A percentile compares a stretch with the other conserved stretches of the same genome.
phyloP scores from a whole-genome alignment of 1,139 yeast species.

The Saccharomycopsis hybrid region DNA sequence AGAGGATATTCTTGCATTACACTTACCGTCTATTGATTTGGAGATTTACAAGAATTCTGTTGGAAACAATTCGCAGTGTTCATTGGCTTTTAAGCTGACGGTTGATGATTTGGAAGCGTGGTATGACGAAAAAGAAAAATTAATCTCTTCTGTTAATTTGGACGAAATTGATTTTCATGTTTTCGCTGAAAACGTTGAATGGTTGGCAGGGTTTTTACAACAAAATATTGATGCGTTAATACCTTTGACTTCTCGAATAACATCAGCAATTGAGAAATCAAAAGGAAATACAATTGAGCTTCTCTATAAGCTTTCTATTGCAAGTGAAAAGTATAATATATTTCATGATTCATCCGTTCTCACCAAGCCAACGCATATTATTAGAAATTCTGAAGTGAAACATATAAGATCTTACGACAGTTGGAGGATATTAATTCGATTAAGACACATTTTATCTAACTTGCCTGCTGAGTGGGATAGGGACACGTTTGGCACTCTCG shows the following conservation, averaged over 20 bases:
- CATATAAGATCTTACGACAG: slow-evolving; percentile 79
- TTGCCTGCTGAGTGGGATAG: slow-evolving; percentile 52
- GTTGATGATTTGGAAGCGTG: slow-evolving; percentile 33
- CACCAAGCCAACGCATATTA: slow-evolving; percentile 80
- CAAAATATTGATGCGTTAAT: slow-evolving; percentile 1
- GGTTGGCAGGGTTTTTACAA: slow-evolving; percentile 6
- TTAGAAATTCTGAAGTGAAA: slow-evolving; percentile 52
- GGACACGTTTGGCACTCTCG: slow-evolving; percentile 24
- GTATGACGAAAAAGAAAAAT: slow-evolving; percentile 24
- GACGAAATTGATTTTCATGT: slow-evolving; percentile 5
- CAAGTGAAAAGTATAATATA: slow-evolving; percentile 53
- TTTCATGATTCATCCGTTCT: slow-evolving; percentile 85
- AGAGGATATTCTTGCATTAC: background rate
- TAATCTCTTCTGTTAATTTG: slow-evolving; percentile 15
- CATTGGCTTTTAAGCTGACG: background rate
- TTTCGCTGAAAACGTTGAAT: background rate
- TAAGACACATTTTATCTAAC: slow-evolving; percentile 62
- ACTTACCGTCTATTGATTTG: background rate
- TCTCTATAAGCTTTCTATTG: slow-evolving; percentile 51
- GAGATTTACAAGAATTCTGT: background rate
- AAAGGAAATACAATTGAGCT: slow-evolving; percentile 34
- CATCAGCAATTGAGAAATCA: slow-evolving; percentile 20
- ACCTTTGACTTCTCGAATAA: slow-evolving; percentile 9
- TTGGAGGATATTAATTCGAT: slow-evolving; percentile 78
- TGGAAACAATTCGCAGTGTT: background rate